Evolutionary conservation across 768 basidiomycete species (phyloP).

Genomic region (Coprinopsis sp.): DNA sequence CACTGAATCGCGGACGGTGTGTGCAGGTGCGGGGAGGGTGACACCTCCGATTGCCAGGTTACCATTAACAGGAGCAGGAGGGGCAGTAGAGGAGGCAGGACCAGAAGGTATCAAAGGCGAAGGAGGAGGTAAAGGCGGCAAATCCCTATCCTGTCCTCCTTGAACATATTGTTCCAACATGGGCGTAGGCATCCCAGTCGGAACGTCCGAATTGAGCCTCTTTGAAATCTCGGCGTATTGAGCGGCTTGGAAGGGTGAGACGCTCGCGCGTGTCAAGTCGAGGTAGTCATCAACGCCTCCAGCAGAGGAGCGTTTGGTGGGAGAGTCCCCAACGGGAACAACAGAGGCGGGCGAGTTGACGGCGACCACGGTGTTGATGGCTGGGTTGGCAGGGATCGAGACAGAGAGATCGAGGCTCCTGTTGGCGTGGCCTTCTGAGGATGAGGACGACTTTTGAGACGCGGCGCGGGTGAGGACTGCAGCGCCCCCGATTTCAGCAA

Average conservation of each 20-base stretch:
- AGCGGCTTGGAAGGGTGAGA: slow-evolving; percentile 69
- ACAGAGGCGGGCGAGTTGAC: slow-evolving; percentile 10
- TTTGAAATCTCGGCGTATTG: slow-evolving; percentile 71
- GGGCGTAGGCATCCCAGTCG: slow-evolving; percentile 29
- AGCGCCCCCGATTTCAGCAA: slow-evolving; percentile 8
- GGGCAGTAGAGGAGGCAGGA: neutral
- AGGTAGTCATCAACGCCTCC: slow-evolving; percentile 43
- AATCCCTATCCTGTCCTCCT: slow-evolving; percentile 18
- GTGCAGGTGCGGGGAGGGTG: too few species aligned
- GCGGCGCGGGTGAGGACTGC: slow-evolving; percentile 5
- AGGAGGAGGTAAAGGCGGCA: slow-evolving; percentile 22
- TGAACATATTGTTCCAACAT: slow-evolving; percentile 8
- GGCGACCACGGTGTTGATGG: neutral
- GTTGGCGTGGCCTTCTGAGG: neutral
- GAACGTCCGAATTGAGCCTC: slow-evolving; percentile 42
- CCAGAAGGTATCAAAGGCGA: neutral
- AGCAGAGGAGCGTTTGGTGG: slow-evolving; percentile 4
- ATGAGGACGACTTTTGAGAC: slow-evolving; percentile 3
- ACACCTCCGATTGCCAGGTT: too few species aligned
- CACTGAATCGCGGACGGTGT: neutral
- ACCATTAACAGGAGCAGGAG: too few species aligned
- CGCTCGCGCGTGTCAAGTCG: slow-evolving; percentile 62
- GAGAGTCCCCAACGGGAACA: slow-evolving; percentile 18
- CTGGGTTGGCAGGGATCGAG: slow-evolving; percentile 5
- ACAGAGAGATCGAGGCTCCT: slow-evolving; percentile 6